These are phyloP conservation scores for Austroboletus eburneus DNA, from an alignment of 768 basidiomycete species.

Conservation along the genomic window DNA sequence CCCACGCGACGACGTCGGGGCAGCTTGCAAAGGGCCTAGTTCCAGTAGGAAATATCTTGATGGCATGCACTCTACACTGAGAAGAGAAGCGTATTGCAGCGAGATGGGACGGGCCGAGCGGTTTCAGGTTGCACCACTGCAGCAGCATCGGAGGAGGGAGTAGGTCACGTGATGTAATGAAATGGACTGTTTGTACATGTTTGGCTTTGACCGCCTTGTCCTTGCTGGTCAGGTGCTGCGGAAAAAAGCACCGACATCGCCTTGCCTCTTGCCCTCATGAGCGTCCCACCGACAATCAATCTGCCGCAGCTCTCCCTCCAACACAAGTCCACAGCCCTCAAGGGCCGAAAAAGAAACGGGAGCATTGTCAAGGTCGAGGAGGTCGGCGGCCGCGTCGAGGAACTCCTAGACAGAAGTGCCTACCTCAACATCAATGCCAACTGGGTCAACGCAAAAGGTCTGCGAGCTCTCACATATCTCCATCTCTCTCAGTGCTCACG, in stretches of 20 bases:
- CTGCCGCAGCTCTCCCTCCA: conserved; percentile 43
- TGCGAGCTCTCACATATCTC: conserved; percentile 6
- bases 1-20: conserved; percentile 62
- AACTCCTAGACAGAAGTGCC: conserved; percentile 72
- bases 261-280: conserved; percentile 40
- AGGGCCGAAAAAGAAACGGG: conserved; percentile 55
- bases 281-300: conserved; percentile 50
- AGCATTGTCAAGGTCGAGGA: conserved; percentile 86
- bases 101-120: conserved; percentile 52
- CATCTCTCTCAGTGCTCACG: conserved; percentile 1
- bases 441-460: conserved; percentile 94
- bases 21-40: conserved; percentile 56
- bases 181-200: conserved; percentile 11
- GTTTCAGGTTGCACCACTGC: conserved; percentile 64
- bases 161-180: conserved; percentile 18
- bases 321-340: conserved; percentile 30
- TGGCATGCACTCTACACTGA: conserved; percentile 62
- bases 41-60: conserved; percentile 68
- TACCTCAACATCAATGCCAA: conserved; percentile 85
- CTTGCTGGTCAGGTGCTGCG: background rate
- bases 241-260: too few species aligned
- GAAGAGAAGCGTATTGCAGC: conserved; percentile 70
- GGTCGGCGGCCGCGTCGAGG: conserved; percentile 69
- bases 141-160: conserved; percentile 42
- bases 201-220: too few species aligned